Percentiles rank a stretch among this genome's conserved stretches.
Conservation (phyloP, 352 stramenopile genomes). For the Pythium sukuiense region DNA sequence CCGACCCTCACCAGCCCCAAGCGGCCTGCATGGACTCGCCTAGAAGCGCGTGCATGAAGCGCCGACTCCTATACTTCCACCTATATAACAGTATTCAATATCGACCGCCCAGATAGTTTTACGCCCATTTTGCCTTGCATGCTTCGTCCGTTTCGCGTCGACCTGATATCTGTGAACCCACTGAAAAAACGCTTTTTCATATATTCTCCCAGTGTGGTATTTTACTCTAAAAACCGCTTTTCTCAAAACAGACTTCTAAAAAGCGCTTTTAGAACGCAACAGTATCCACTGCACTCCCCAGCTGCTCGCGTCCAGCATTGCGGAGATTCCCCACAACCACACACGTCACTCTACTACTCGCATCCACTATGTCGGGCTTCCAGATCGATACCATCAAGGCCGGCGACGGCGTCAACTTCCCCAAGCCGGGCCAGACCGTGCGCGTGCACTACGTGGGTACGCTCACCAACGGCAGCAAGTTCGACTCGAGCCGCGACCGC, state of each 20-base stretch:
- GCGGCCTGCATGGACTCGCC: neutral
- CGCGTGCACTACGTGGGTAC: slow-evolving; percentile 81
- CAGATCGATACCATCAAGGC: slow-evolving; percentile 80
- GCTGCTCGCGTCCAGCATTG: slow-evolving; percentile 5
- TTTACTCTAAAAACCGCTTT: slow-evolving; percentile 7
- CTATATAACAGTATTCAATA: slow-evolving; percentile 30
- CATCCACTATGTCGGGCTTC: slow-evolving; percentile 41
- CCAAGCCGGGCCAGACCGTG: slow-evolving; percentile 63
- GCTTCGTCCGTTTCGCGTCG: neutral
- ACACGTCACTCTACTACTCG: neutral
- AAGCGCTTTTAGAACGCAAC: slow-evolving; percentile 2
- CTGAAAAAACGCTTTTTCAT: slow-evolving; percentile 6
- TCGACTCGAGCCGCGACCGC: slow-evolving; percentile 81
- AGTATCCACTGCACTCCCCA: neutral
- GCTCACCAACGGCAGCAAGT: slow-evolving; percentile 74
- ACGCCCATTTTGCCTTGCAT: neutral
- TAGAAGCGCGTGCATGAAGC: neutral
- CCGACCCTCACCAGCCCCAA: neutral
- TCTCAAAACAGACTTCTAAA: neutral
- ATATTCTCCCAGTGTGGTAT: neutral
- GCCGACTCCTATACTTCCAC: slow-evolving; percentile 1
- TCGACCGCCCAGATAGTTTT: slow-evolving; percentile 2
- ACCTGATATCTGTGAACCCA: slow-evolving; percentile 11
- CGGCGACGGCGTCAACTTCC: slow-evolving; percentile 79
- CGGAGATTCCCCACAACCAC: neutral